Percentiles rank a stretch among this genome's conserved stretches.
phyloP scores from a whole-genome alignment of 164 flowering plant genomes.

The Tinospora cordifolia region DNA sequence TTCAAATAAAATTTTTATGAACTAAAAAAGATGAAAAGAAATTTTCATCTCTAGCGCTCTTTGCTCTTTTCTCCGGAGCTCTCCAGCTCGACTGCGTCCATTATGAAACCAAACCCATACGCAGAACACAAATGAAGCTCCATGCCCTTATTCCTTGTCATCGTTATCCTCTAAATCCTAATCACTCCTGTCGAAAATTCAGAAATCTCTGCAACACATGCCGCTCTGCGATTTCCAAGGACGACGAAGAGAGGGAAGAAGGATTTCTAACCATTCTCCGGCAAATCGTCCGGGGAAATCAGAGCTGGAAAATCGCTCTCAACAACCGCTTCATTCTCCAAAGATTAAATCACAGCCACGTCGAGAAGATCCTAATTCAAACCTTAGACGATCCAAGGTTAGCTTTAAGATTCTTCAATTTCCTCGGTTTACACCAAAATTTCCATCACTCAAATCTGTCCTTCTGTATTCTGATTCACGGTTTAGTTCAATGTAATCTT shows the following conservation, averaged over 20 bases:
- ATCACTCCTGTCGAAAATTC: neutral
- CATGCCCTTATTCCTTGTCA: neutral
- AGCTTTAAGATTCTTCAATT: conserved; percentile 81
- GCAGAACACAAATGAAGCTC: neutral
- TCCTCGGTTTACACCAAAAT: conserved; percentile 57
- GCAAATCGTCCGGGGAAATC: conserved; percentile 43
- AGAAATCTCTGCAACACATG: neutral
- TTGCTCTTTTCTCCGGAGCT: too few relatives aligned
- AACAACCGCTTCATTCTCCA: conserved; percentile 28
- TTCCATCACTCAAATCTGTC: conserved; percentile 70
- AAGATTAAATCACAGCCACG: conserved; percentile 42
- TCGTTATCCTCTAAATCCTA: neutral
- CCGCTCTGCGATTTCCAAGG: neutral
- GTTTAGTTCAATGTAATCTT: conserved; percentile 40
- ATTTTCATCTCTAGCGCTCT: too few relatives aligned
- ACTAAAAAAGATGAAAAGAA: too few relatives aligned
- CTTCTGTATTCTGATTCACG: conserved; percentile 65
- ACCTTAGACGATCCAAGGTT: conserved; percentile 55
- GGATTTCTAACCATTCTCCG: conserved; percentile 37
- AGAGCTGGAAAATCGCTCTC: conserved; percentile 53
- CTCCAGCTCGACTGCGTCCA: too few relatives aligned
- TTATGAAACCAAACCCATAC: neutral
- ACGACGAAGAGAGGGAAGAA: conserved; percentile 33
- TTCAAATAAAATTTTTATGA: too few relatives aligned
- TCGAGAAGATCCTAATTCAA: conserved; percentile 48